Conservation (phyloP, 495 filamentous ascomycete species). For the Lasiosphaeria hispida region DNA sequence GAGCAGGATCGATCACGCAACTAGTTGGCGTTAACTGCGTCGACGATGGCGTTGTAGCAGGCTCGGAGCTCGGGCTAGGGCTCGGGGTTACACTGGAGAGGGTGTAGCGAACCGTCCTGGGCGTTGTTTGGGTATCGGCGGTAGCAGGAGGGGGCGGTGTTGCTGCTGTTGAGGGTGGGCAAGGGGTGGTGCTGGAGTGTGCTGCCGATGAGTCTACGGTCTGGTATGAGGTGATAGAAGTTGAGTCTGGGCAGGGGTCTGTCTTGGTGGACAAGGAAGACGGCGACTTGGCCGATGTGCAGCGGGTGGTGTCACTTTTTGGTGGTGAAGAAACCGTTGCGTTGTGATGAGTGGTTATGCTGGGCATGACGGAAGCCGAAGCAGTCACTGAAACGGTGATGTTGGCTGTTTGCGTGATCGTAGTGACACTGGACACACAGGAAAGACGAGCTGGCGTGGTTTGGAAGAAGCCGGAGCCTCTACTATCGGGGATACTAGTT, state of each 20-base stretch:
- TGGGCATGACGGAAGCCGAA: not conserved
- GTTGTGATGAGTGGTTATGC: not conserved
- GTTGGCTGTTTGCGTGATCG: conserved; percentile 21
- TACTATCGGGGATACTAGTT: not conserved
- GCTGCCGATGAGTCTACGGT: no score
- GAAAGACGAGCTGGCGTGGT: no score
- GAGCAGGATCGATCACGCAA: conserved; percentile 12
- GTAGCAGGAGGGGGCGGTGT: not conserved
- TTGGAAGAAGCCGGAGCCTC: not conserved
- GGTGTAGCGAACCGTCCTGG: not conserved
- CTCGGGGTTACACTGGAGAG: not conserved
- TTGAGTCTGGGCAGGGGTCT: not conserved
- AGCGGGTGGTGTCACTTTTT: no score
- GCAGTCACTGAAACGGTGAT: conserved; percentile 17
- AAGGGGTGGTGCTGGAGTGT: not conserved
- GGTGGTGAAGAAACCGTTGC: no score
- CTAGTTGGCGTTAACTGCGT: conserved; percentile 6
- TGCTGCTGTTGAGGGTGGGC: not conserved
- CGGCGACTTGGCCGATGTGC: no score
- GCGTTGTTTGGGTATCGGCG: not conserved
- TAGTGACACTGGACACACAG: conserved; percentile 15
- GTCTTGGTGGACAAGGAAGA: not conserved
- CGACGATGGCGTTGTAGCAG: not conserved
- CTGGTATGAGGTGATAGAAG: not conserved
- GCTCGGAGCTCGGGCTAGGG: not conserved